Percentiles rank a stretch among this genome's conserved stretches.
phyloP scores from a whole-genome alignment of 2,329 filamentous ascomycete species.

The Eutypella sp. region DNA sequence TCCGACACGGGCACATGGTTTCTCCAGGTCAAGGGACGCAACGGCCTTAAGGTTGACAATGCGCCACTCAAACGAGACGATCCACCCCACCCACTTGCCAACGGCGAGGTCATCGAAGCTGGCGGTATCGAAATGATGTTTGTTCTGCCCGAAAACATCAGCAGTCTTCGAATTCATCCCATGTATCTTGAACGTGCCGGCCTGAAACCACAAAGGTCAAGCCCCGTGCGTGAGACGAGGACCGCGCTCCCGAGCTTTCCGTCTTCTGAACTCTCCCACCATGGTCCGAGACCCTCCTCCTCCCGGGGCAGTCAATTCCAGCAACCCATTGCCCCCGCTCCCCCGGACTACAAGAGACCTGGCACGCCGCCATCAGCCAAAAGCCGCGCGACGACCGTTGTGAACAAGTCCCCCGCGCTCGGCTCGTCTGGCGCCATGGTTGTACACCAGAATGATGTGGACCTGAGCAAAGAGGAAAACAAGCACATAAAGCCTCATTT shows the following conservation, averaged over 20 bases:
- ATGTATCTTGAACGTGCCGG: constrained; percentile 66
- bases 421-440: constrained; percentile 36
- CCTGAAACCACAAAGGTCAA: constrained; percentile 19
- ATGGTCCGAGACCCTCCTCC: constrained; percentile 14
- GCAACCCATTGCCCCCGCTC: constrained; percentile 53
- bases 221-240: constrained; percentile 20
- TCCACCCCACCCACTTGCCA: constrained; percentile 61
- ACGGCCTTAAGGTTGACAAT: constrained; percentile 83
- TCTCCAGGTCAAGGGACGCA: constrained; percentile 82
- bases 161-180: constrained; percentile 61
- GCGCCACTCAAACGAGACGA: constrained; percentile 60
- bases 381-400: constrained; percentile 25
- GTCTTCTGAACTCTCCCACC: constrained; percentile 19
- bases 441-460: constrained; percentile 54
- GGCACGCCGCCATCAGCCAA: constrained; percentile 53
- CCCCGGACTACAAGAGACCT: constrained; percentile 55
- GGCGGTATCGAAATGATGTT: constrained; percentile 98
- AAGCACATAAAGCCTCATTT: constrained; percentile 92
- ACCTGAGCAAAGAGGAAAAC: constrained; percentile 76
- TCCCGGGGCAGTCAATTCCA: constrained; percentile 28
- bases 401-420: constrained; percentile 35
- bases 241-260: constrained; percentile 24
- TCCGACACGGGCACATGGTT: constrained; percentile 69
- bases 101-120: constrained; percentile 88
- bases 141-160: constrained; percentile 73